A percentile compares a stretch with the other conserved stretches of the same genome.
Evolutionary conservation across 495 filamentous ascomycete species (phyloP).

Genomic region (Hypoxylon lienhwacheense): DNA sequence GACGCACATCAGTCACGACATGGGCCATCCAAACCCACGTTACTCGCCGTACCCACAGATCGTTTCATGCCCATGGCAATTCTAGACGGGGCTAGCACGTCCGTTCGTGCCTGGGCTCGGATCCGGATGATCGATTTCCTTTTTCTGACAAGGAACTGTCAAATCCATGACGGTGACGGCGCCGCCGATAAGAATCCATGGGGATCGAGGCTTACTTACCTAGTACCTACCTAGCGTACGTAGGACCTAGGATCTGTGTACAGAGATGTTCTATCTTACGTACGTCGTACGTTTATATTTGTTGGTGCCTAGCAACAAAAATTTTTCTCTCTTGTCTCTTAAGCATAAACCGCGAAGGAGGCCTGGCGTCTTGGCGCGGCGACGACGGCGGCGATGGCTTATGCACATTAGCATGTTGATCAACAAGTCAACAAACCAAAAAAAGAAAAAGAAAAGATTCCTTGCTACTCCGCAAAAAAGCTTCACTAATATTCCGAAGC

Average conservation of each 20-base stretch:
- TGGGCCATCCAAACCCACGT: background rate
- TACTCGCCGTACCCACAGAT: slow-evolving; percentile 9
- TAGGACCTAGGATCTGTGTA: too few species aligned
- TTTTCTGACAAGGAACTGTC: too few species aligned
- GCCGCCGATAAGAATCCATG: background rate
- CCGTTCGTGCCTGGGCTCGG: background rate
- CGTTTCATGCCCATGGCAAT: slow-evolving; percentile 14
- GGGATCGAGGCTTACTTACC: background rate
- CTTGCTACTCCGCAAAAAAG: slow-evolving; percentile 1
- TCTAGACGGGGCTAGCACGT: background rate
- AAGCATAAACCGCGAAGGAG: too few species aligned
- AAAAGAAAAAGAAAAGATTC: background rate
- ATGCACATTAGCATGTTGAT: too few species aligned
- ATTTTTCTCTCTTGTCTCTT: too few species aligned
- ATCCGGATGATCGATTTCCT: background rate
- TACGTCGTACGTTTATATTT: too few species aligned
- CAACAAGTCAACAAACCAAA: too few species aligned
- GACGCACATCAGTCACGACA: background rate
- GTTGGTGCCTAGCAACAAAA: too few species aligned
- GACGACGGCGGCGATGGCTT: too few species aligned
- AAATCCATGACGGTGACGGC: background rate
- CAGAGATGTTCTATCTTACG: too few species aligned
- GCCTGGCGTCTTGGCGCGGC: too few species aligned
- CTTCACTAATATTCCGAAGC: slow-evolving; percentile 5
- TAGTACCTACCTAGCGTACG: too few species aligned